These are phyloP conservation scores for Cystobasidiopsis lactophilus DNA, from an alignment of 768 basidiomycete genomes.

Conservation along the genomic window DNA sequence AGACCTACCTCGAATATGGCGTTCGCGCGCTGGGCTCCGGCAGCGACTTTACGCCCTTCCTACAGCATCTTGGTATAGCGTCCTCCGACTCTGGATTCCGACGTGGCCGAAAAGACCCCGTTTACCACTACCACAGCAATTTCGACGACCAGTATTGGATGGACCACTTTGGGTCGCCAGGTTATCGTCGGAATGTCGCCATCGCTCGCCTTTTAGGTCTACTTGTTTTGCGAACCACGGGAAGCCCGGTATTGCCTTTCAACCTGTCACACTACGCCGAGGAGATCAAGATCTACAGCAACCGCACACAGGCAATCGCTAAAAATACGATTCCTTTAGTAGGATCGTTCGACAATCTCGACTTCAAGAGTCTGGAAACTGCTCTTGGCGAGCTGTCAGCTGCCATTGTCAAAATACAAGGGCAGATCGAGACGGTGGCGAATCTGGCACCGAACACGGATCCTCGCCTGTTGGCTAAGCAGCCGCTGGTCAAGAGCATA, in stretches of 20 bases:
- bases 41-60: constrained; percentile 75
- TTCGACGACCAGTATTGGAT: constrained; percentile 55
- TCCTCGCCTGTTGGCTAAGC: no score
- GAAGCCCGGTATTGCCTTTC: constrained; percentile 18
- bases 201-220: constrained; percentile 17
- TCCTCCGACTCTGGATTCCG: constrained; percentile 22
- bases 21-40: constrained; percentile 35
- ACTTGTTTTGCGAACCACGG: constrained; percentile 10
- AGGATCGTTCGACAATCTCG: constrained; percentile 3
- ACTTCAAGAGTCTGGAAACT: constrained; percentile 6
- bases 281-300: constrained; percentile 13
- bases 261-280: constrained; percentile 19
- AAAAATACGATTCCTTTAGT: neutral
- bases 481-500: constrained; percentile 27
- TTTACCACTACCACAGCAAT: constrained; percentile 45
- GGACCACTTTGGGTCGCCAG: constrained; percentile 51
- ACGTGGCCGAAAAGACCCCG: constrained; percentile 25
- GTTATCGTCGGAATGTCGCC: constrained; percentile 39
- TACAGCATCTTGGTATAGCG: constrained; percentile 52
- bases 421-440: no score
- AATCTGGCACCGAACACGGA: no score
- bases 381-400: constrained; percentile 8
- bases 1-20: neutral
- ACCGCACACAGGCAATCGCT: constrained; percentile 13
- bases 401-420: neutral